Evolutionary conservation across 768 basidiomycete genomes (phyloP).

Genomic region (Naganishia onofrii): DNA sequence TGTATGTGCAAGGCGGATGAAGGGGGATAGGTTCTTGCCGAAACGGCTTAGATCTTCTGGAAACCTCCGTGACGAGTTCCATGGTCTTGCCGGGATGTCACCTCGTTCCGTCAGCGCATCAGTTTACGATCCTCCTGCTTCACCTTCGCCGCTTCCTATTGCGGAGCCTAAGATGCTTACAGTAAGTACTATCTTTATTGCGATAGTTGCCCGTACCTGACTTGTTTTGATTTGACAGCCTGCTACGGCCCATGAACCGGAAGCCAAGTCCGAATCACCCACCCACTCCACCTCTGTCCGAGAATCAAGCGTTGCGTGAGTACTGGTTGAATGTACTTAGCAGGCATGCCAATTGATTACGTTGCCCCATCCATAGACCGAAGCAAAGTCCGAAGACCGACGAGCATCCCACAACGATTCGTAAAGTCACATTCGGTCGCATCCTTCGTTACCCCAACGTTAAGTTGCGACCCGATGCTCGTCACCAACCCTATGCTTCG

Average conservation of each 20-base stretch:
- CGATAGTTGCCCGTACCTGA: background rate
- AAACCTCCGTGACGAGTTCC: background rate
- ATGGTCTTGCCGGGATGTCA: background rate
- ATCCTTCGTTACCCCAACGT: background rate
- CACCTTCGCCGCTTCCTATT: background rate
- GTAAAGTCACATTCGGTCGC: background rate
- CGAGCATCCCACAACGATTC: background rate
- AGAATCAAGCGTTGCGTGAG: background rate
- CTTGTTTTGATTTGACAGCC: background rate
- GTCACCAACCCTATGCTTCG: constrained; percentile 8
- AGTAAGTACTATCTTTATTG: background rate
- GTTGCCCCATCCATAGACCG: background rate
- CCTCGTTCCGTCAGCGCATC: background rate
- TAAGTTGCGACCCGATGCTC: background rate
- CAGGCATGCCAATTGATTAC: background rate
- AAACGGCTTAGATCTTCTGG: background rate
- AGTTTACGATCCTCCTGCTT: background rate
- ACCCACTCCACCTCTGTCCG: background rate
- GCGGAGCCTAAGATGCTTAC: background rate
- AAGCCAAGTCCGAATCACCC: background rate
- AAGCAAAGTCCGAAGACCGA: background rate
- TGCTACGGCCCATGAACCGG: background rate
- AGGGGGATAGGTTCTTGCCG: constrained; percentile 9
- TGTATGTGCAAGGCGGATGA: background rate
- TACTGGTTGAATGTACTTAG: background rate